Evolutionary conservation across 1,284 basidiomycete species (phyloP).

Genomic region (Limonomyces culmigenus): DNA sequence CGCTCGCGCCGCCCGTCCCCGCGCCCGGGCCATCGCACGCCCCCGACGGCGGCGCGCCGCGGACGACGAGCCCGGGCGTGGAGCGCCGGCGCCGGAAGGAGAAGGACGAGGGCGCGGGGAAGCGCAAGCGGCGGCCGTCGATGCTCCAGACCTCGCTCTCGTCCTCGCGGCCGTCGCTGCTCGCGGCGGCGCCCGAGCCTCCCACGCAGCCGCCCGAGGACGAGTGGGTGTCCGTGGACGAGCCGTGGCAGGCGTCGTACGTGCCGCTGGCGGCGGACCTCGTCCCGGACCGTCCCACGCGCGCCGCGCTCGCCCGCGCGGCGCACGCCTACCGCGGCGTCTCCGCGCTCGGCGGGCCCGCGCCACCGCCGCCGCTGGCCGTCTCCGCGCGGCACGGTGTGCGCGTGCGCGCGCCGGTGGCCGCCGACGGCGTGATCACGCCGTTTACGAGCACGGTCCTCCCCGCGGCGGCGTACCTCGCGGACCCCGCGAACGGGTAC

Average conservation of each 20-base stretch:
- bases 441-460: slow-evolving; percentile 41
- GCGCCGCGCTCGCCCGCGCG: slow-evolving; percentile 36
- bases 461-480: slow-evolving; percentile 42
- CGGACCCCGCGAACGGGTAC: slow-evolving; percentile 53
- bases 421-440: slow-evolving; percentile 29
- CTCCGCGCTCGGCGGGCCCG: slow-evolving; percentile 31
- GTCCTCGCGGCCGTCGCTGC: slow-evolving; percentile 6
- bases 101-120: slow-evolving; percentile 17
- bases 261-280: slow-evolving; percentile 33
- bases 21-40: slow-evolving; percentile 8
- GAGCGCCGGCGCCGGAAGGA: slow-evolving; percentile 22
- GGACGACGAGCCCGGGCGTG: slow-evolving; percentile 22
- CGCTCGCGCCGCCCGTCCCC: slow-evolving; percentile 21
- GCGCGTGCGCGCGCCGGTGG: slow-evolving; percentile 30
- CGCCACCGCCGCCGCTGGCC: slow-evolving; percentile 13
- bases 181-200: slow-evolving; percentile 7
- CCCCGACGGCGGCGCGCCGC: slow-evolving; percentile 10
- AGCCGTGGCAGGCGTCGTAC: slow-evolving; percentile 19
- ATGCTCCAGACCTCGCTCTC: slow-evolving; percentile 14
- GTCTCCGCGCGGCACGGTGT: slow-evolving; percentile 25
- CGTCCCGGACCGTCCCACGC: slow-evolving; percentile 30
- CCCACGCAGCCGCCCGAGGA: slow-evolving; percentile 18
- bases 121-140: slow-evolving; percentile 24
- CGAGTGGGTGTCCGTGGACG: slow-evolving; percentile 31
- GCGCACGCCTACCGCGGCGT: slow-evolving; percentile 54